Percentiles rank a stretch among this genome's conserved stretches.
Evolutionary conservation across 495 filamentous ascomycete genomes (phyloP).

Genomic region (Neurospora sp.): DNA sequence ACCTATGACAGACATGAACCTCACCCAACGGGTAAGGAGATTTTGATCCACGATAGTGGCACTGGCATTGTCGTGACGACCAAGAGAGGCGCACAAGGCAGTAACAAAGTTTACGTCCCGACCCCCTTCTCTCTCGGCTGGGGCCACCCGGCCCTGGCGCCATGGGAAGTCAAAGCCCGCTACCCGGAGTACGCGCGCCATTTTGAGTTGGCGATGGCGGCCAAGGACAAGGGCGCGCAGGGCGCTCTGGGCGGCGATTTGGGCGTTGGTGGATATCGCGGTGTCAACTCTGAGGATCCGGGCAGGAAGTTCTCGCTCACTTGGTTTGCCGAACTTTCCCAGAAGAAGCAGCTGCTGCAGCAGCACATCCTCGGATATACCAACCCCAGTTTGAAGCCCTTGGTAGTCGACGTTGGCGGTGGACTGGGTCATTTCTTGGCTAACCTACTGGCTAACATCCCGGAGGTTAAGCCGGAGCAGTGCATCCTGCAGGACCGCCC

Average conservation of each 20-base stretch:
- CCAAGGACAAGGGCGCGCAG: conserved; percentile 5
- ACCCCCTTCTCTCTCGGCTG: conserved; percentile 20
- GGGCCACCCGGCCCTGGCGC: conserved; percentile 16
- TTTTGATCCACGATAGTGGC: neutral
- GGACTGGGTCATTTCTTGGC: conserved; percentile 38
- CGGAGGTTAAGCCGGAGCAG: conserved; percentile 15
- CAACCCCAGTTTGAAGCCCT: neutral
- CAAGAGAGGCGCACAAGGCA: neutral
- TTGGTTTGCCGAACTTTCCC: neutral
- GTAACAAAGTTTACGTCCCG: neutral
- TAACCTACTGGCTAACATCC: conserved; percentile 22
- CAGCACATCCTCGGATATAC: neutral
- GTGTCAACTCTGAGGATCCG: neutral
- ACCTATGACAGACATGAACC: conserved; percentile 14
- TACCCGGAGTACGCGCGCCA: conserved; percentile 10
- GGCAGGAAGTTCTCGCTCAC: neutral
- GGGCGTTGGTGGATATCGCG: neutral
- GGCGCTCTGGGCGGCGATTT: conserved; percentile 10
- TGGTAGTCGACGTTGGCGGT: conserved; percentile 42
- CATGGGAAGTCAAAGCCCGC: conserved; percentile 22
- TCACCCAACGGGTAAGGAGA: neutral
- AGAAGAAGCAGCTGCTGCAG: conserved; percentile 2
- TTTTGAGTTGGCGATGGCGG: conserved; percentile 14
- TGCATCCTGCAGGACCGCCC: conserved; percentile 38
- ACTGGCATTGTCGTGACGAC: neutral